Evolutionary conservation across 2,329 filamentous ascomycete species (phyloP), one percentile per base, ranked within the genome.

Genomic region (Dactylellina cionopaga): DNA sequence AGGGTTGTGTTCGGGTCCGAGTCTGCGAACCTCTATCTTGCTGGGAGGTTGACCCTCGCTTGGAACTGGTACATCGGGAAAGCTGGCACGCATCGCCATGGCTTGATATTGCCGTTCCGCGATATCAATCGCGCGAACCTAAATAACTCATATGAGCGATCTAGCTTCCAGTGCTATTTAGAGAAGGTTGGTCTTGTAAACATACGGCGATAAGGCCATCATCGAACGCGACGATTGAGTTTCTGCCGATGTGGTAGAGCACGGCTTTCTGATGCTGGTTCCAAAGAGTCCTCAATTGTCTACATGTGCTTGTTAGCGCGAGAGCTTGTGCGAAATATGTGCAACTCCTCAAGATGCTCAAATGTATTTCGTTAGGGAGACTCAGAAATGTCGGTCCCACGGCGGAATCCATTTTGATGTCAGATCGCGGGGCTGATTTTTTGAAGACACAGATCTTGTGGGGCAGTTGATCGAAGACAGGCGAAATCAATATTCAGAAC

Each of bases 201-300:
- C 47, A 10, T 63, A 70, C 65, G 6, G 65, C 56, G 6, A 41
- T 52, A 11, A 70, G 65, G 2, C 56, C 65, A 39, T 70, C 65
- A n/a, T 70, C 65, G 25, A 70, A 70, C 6, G 65, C 65, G 5
- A 63, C 55, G 9, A 70, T 63, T 11, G 56, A 54, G 22, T 44
- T 62, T 10, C 56, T 24, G 1, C 47, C 56, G 11, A 70, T 60
- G 7, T 56, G 47, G n/a, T 46, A 43, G 5, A 63, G 22, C n/a
- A 63, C 22, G 9, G 65, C 25, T 24, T 56, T 70, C 10, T 51
- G 47, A 15, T 70, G 65, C 4, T 33, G 25, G 15, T 29, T 49
- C 65, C 65, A 70, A 5, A 55, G 13, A 0, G 47, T 54, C 9
- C 27, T 17, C 22, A 62, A 24, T 7, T 62, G 49, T 22, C 29